Percentiles rank a stretch among this genome's conserved stretches.
Conservation (phyloP, 1,284 basidiomycete species). For the Cryptococcus jaspeensis region DNA sequence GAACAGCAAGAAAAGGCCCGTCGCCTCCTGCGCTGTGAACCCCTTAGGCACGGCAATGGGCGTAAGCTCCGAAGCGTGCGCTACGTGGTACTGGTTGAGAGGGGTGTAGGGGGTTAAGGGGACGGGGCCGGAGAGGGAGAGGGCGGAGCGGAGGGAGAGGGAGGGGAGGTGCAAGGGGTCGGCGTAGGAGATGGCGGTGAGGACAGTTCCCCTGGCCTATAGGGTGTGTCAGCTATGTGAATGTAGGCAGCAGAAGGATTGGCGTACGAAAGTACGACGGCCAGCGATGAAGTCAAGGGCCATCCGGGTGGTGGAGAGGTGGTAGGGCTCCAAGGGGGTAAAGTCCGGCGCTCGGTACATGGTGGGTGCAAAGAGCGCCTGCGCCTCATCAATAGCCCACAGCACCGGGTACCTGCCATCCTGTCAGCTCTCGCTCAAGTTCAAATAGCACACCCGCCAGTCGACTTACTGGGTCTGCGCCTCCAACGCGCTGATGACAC, state of each 20-base stretch:
- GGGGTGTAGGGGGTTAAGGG: constrained; percentile 42
- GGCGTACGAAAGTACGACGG: constrained; percentile 63
- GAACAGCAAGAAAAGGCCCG: constrained; percentile 48
- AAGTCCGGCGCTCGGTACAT: constrained; percentile 78
- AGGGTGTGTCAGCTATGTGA: not conserved
- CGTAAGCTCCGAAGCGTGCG: constrained; percentile 37
- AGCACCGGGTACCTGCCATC: constrained; percentile 66
- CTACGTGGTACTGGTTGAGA: constrained; percentile 37
- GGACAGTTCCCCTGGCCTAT: constrained; percentile 13
- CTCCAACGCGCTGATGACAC: constrained; percentile 65
- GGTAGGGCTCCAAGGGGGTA: constrained; percentile 68
- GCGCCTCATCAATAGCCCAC: constrained; percentile 82
- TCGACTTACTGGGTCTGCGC: constrained; percentile 64
- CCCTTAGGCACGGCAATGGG: constrained; percentile 42
- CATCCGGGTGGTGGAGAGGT: constrained; percentile 75
- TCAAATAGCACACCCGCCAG: not conserved
- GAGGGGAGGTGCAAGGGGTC: constrained; percentile 30
- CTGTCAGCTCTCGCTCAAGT: not conserved
- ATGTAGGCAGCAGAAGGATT: not conserved
- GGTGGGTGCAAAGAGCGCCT: constrained; percentile 71
- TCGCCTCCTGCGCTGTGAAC: constrained; percentile 46
- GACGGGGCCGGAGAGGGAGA: constrained; percentile 25
- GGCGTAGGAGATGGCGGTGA: constrained; percentile 41
- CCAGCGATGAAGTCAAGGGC: constrained; percentile 75
- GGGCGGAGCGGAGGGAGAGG: constrained; percentile 24